Evolutionary conservation across 208 protist species (phyloP), one percentile per base, ranked within the genome.

Genomic region (Novymonas esmeraldas): DNA sequence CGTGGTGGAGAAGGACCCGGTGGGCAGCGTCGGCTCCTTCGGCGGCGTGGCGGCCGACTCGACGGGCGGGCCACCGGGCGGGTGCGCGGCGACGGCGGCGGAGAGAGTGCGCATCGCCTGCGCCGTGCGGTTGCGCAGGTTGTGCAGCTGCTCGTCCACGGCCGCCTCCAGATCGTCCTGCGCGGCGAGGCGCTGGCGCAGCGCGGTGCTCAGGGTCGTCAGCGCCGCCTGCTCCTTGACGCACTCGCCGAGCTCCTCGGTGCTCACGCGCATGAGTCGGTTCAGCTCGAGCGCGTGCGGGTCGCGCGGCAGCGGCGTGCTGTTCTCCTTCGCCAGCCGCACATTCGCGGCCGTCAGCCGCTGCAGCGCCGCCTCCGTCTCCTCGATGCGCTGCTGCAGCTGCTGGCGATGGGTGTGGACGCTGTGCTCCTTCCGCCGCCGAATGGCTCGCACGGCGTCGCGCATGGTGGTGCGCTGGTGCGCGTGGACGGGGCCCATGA

Each of bases 101-200:
- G 54, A 64, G 31, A 68, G 45, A n/a, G 54, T 73, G 50, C 58
- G 55, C 65, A 73, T 64, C 20, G 73, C 52, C 55, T 73, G 59
- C 20, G 52, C 68, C 29, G 63, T 70, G 44, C 64, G 63, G 7
- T 72, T 57, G 51, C 65, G 71, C 56, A 81, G 34, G 56, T 85
- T 77, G 6, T 69, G 75, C 64, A 95, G 49, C 50, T 92, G 83
- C 44, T 84, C 85, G 51, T 93, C 83, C 29, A 92, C 55, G 20
- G 78, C 80, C 31, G 58, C 57, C 60, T 93, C 90, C 24, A 95
- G 65, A 38, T 91, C 87, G 29, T 79, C 70, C 65, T 90, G 84
- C 45, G 81, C 50, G 20, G 62, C 48, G 22, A 89, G 39, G 31
- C 90, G 78, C 76, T 95, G 86, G 38, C 79, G 76, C 44, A 95